Conservation (phyloP, 768 basidiomycete genomes). For the Lactarius psammicola region DNA sequence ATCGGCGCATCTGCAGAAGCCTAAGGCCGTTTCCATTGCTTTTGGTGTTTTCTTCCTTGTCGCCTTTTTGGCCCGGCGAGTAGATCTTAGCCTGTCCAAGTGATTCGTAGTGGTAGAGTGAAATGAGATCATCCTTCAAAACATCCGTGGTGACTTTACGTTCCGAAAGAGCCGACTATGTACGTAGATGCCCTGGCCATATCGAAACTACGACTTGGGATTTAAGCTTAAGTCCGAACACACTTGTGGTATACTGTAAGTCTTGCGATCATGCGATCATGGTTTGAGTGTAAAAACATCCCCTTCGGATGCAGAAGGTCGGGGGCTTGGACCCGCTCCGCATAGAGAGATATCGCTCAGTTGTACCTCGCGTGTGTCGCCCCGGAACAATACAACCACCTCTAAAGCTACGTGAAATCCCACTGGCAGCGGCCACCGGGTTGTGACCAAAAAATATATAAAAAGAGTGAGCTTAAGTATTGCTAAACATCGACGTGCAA, state of each 20-base stretch:
- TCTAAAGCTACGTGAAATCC: no score
- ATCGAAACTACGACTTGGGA: constrained; percentile 39
- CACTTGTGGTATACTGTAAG: neutral
- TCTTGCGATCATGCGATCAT: neutral
- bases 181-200: constrained; percentile 23
- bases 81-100: constrained; percentile 47
- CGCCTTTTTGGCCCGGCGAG: constrained; percentile 46
- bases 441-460: no score
- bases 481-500: no score
- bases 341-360: no score
- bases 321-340: no score
- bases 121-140: constrained; percentile 38
- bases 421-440: no score
- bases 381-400: no score
- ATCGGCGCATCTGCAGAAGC: constrained; percentile 84
- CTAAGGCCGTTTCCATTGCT: constrained; percentile 69
- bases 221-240: no score
- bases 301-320: neutral
- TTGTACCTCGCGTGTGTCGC: no score
- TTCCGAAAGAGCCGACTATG: neutral
- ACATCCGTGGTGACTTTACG: constrained; percentile 23
- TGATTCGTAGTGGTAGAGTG: constrained; percentile 2
- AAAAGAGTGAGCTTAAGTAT: no score
- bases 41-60: constrained; percentile 64
- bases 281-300: neutral